Percentiles rank a stretch among this genome's conserved stretches.
Conservation (phyloP, 2,329 filamentous ascomycete species). For the Aureobasidium lini region DNA sequence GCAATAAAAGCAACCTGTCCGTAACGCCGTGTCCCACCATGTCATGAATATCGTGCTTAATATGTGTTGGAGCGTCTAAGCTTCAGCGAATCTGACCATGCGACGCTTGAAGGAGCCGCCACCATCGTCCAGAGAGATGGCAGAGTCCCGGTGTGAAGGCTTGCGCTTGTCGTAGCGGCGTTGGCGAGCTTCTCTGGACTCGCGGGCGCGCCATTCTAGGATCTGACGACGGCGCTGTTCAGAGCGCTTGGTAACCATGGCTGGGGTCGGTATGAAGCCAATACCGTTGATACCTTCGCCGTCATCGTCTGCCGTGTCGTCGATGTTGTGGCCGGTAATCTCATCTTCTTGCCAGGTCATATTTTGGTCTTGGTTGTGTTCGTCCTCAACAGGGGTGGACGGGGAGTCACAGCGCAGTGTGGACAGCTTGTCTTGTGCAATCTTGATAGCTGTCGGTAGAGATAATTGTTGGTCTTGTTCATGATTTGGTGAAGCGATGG, state of each 20-base stretch:
- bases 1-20: neutral
- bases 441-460: neutral
- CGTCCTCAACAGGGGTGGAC: neutral
- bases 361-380: constrained; percentile 17
- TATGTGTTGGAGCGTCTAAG: neutral
- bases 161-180: constrained; percentile 47
- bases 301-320: constrained; percentile 47
- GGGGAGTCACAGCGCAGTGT: constrained; percentile 2
- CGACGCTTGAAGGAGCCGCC: constrained; percentile 13
- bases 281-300: constrained; percentile 58
- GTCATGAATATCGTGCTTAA: neutral
- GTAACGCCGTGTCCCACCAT: neutral
- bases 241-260: constrained; percentile 49
- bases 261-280: constrained; percentile 54
- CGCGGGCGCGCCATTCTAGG: constrained; percentile 51
- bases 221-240: constrained; percentile 53
- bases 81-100: constrained; percentile 17
- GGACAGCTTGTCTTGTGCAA: constrained; percentile 8
- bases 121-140: constrained; percentile 4
- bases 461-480: neutral
- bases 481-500: neutral
- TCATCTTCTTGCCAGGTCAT: constrained; percentile 53
- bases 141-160: constrained; percentile 13
- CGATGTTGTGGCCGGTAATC: constrained; percentile 51
- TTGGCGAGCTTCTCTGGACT: constrained; percentile 52